Conservation (phyloP, 2,329 filamentous ascomycete species). For the Exserohilum turcica region DNA sequence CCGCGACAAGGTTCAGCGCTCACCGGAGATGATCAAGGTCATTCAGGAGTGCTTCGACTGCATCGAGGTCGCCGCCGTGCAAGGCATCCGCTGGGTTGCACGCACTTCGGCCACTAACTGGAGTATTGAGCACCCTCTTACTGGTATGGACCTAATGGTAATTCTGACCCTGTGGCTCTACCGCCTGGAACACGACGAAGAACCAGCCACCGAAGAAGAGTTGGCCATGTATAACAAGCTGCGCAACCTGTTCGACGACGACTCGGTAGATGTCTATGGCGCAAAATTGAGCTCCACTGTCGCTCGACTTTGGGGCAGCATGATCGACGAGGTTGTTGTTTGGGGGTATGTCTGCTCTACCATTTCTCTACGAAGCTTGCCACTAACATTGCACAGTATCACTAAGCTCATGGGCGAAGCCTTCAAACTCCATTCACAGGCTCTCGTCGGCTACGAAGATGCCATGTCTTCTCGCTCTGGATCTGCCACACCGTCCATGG, state of each 20-base stretch:
- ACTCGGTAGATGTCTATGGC: constrained; percentile 80
- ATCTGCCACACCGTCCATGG: constrained; percentile 49
- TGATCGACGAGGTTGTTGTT: constrained; percentile 97
- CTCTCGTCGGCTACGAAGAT: constrained; percentile 92
- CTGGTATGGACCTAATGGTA: constrained; percentile 95
- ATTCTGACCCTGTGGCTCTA: constrained; percentile 98
- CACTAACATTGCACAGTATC: constrained; percentile 67
- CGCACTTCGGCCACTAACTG: constrained; percentile 97
- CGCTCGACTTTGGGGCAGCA: constrained; percentile 92
- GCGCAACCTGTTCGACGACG: constrained; percentile 86
- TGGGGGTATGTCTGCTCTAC: constrained; percentile 80
- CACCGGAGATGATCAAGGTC: constrained; percentile 96
- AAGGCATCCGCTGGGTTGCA: constrained; percentile 97
- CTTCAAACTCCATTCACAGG: constrained; percentile 95
- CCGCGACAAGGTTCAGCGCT: constrained; percentile 91
- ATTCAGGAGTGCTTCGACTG: constrained; percentile 98
- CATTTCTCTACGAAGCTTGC: not conserved
- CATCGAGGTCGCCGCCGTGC: constrained; percentile 91
- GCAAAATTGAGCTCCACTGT: constrained; percentile 93
- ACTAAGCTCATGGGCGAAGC: constrained; percentile 97
- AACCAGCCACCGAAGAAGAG: constrained; percentile 84
- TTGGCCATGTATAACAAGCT: constrained; percentile 91
- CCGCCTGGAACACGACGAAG: constrained; percentile 98
- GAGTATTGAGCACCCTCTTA: constrained; percentile 97
- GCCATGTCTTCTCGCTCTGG: constrained; percentile 60